Evolutionary conservation across 2,329 filamentous ascomycete species (phyloP).

Genomic region (Fusarium citri): DNA sequence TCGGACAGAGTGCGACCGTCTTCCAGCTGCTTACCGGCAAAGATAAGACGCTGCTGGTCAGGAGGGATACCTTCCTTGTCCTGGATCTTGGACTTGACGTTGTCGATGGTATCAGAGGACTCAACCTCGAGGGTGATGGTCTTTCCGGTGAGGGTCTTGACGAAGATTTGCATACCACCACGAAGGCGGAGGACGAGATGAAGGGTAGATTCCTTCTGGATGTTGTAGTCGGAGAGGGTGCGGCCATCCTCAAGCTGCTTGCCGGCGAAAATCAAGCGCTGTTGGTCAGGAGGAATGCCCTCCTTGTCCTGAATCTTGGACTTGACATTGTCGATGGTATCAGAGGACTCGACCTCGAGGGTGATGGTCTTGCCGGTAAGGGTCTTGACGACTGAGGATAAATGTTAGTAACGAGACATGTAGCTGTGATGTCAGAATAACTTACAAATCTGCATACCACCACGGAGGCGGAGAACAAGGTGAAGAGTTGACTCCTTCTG

Average conservation of each 20-base stretch:
- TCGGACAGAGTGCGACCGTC: conserved; percentile 91
- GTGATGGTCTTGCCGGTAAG: conserved; percentile 96
- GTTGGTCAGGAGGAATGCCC: conserved; percentile 94
- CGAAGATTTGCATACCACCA: conserved; percentile 91
- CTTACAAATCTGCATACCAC: conserved; percentile 75
- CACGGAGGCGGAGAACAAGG: conserved; percentile 77
- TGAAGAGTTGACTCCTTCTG: conserved; percentile 77
- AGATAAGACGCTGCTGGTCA: conserved; percentile 93
- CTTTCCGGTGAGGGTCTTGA: conserved; percentile 90
- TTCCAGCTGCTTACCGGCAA: conserved; percentile 92
- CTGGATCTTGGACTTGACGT: conserved; percentile 94
- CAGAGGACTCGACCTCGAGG: conserved; percentile 86
- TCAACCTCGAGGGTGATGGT: conserved; percentile 95
- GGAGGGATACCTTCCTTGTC: conserved; percentile 95
- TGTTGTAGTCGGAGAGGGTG: conserved; percentile 92
- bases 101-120: conserved; percentile 90
- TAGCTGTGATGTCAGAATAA: conserved; percentile 16
- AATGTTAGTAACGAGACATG: conserved; percentile 28
- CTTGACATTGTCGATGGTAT: conserved; percentile 97
- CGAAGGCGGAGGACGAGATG: conserved; percentile 88
- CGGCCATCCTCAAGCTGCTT: conserved; percentile 97
- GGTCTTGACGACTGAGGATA: conserved; percentile 74
- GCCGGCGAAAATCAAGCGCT: conserved; percentile 93
- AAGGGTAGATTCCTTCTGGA: conserved; percentile 91
- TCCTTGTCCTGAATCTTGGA: conserved; percentile 98